These are phyloP conservation scores for Gossypium schwendimanii DNA, from an alignment of 441 rosid species.

Conservation along the genomic window DNA sequence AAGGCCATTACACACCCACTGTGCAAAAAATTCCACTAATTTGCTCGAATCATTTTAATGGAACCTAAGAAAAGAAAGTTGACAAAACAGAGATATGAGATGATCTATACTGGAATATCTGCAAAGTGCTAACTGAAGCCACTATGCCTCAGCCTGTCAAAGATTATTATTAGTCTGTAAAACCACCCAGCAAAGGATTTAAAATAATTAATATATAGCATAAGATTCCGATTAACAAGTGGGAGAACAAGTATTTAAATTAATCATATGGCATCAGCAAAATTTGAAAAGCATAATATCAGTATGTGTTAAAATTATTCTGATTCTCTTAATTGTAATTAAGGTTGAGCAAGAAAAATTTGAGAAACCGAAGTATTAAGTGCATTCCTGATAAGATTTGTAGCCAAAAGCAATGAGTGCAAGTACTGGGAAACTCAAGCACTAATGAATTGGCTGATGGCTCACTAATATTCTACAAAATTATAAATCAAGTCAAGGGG, in stretches of 20 bases:
- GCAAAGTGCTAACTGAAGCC: background rate
- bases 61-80: background rate
- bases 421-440: too few relatives aligned
- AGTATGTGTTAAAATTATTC: background rate
- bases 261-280: background rate
- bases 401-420: background rate
- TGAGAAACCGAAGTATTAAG: too few relatives aligned
- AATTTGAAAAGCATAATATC: background rate
- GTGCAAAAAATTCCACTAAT: too few relatives aligned
- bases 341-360: too few relatives aligned
- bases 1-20: background rate
- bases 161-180: background rate
- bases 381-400: background rate
- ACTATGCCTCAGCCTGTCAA: background rate
- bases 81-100: background rate
- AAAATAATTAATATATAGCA: slow-evolving; percentile 9
- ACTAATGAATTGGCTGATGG: too few relatives aligned
- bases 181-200: background rate
- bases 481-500: too few relatives aligned
- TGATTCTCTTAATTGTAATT: too few relatives aligned
- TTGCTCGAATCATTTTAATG: background rate
- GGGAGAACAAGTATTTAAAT: background rate
- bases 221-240: slow-evolving; percentile 13
- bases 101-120: background rate
- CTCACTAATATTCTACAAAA: too few relatives aligned